phyloP scores from a whole-genome alignment of 2,329 filamentous ascomycete genomes.

The Claviceps pazoutovae region DNA sequence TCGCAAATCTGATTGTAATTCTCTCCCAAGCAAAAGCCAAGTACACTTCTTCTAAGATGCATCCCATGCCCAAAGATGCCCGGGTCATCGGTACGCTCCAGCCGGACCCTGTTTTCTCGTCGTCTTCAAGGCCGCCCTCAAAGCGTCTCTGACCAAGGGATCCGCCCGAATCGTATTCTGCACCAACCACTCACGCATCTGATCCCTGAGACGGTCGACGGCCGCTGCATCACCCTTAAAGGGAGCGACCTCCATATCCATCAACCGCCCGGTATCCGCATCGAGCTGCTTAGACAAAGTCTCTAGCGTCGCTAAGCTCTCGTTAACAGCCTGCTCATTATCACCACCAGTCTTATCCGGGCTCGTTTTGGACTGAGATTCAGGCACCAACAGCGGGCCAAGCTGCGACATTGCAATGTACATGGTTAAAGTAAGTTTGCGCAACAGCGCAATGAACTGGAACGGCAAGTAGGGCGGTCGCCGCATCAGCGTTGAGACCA shows the following conservation, averaged over 20 bases:
- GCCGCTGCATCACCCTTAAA: constrained; percentile 58
- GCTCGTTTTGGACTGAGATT: constrained; percentile 17
- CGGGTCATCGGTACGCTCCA: constrained; percentile 36
- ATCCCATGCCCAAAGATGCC: neutral
- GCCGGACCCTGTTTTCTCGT: constrained; percentile 47
- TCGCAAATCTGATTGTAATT: too few relatives aligned
- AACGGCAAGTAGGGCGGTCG: constrained; percentile 66
- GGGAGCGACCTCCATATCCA: constrained; percentile 69
- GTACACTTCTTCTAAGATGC: too few relatives aligned
- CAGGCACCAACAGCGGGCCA: constrained; percentile 47
- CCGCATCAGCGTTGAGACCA: constrained; percentile 22
- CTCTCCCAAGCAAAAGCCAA: too few relatives aligned
- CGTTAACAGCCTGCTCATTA: constrained; percentile 24
- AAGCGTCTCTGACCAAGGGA: constrained; percentile 68
- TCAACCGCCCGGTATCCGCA: constrained; percentile 51
- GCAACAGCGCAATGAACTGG: constrained; percentile 62
- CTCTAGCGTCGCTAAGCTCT: constrained; percentile 53
- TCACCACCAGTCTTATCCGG: constrained; percentile 17
- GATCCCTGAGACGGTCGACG: constrained; percentile 45
- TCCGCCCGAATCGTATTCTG: constrained; percentile 72
- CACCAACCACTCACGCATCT: constrained; percentile 75
- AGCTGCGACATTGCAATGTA: constrained; percentile 77
- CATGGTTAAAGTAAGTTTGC: constrained; percentile 62
- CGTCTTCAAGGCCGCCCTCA: constrained; percentile 52
- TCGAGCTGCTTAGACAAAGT: constrained; percentile 45